A percentile compares a stretch with the other conserved stretches of the same genome.
Conservation (phyloP, 1,284 basidiomycete species). For the Baeospora myosura region DNA sequence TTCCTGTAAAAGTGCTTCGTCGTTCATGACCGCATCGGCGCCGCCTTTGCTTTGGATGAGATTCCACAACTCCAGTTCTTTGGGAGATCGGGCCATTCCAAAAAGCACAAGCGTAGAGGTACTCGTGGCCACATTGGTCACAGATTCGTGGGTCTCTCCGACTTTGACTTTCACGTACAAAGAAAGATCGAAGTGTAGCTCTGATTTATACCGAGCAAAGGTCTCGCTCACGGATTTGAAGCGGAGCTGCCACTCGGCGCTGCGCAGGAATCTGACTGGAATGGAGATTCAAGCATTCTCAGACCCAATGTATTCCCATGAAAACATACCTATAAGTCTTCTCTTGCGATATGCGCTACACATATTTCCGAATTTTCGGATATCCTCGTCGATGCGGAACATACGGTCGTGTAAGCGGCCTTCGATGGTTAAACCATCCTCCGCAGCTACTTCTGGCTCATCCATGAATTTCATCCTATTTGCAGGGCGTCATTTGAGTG, state of each 20-base stretch:
- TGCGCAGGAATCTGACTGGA: not conserved
- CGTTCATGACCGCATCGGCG: not conserved
- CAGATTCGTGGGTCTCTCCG: not conserved
- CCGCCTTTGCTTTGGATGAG: slow-evolving; percentile 6
- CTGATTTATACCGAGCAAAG: not conserved
- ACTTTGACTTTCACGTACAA: not conserved
- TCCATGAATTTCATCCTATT: not conserved
- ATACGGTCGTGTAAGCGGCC: not conserved
- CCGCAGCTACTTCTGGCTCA: not conserved
- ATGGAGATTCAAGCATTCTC: not conserved
- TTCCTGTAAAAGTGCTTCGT: slow-evolving; percentile 5
- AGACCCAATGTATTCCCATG: not conserved
- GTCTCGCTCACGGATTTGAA: not conserved
- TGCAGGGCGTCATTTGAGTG: not conserved
- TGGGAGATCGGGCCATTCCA: not conserved
- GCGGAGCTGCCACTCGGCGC: not conserved
- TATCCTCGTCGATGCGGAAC: not conserved
- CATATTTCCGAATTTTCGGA: not conserved
- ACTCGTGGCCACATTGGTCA: not conserved
- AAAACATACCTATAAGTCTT: not conserved
- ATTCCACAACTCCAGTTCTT: slow-evolving; percentile 6
- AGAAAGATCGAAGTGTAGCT: not conserved
- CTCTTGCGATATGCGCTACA: not conserved
- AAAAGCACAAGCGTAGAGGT: not conserved
- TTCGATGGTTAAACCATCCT: slow-evolving; percentile 1